Conservation (phyloP, 345 rosid species). For the Hypericum perforatum region DNA sequence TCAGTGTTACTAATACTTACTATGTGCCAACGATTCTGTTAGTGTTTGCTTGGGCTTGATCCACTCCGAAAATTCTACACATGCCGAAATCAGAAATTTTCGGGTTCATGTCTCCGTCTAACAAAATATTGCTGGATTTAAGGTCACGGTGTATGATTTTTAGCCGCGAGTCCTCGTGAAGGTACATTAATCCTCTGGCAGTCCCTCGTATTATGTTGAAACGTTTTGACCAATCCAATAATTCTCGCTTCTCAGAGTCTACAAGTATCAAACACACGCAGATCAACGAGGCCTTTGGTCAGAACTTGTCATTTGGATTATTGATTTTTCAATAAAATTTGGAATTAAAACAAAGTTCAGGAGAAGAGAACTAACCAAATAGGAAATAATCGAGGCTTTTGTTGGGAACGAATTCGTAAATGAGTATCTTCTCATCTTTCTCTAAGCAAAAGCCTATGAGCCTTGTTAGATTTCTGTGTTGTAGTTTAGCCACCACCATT, state of each 20-base stretch:
- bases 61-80: slow-evolving; percentile 12
- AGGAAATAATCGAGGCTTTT: too few species aligned
- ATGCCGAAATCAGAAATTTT: slow-evolving; percentile 19
- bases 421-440: too few species aligned
- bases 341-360: slow-evolving; percentile 40
- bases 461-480: slow-evolving; percentile 41
- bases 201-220: slow-evolving; percentile 10
- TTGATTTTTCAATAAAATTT: slow-evolving; percentile 35
- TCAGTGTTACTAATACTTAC: too few species aligned
- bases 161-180: slow-evolving; percentile 14
- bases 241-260: neutral
- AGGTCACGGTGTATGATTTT: slow-evolving; percentile 4
- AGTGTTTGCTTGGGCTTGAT: too few species aligned
- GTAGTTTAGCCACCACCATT: slow-evolving; percentile 30
- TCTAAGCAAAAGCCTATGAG: too few species aligned
- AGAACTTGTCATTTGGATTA: slow-evolving; percentile 35
- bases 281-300: slow-evolving; percentile 35
- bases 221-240: neutral
- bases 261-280: too few species aligned
- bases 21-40: slow-evolving; percentile 14
- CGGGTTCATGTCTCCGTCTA: slow-evolving; percentile 13
- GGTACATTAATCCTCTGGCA: slow-evolving; percentile 13
- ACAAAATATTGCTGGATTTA: too few species aligned
- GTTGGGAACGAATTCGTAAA: too few species aligned
- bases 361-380: too few species aligned